Evolutionary conservation across 2,329 filamentous ascomycete species (phyloP).

Genomic region (Knoxdaviesia capensis): DNA sequence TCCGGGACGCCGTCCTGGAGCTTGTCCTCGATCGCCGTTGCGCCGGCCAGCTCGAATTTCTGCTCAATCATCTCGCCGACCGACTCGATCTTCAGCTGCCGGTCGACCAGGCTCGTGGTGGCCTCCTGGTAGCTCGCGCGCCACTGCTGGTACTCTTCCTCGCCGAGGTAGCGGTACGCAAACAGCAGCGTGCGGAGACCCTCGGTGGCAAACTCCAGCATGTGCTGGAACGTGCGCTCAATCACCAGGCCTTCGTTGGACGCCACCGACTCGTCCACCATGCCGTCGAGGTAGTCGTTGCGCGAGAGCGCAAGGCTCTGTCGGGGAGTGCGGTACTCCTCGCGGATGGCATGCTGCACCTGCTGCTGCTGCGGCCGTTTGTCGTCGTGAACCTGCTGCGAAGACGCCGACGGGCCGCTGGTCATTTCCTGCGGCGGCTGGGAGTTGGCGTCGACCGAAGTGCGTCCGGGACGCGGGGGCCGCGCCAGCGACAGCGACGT

Average conservation of each 20-base stretch:
- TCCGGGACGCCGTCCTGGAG: constrained; percentile 78
- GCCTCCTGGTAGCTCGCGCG: constrained; percentile 61
- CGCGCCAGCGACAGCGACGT: constrained; percentile 3
- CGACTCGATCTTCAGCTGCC: constrained; percentile 60
- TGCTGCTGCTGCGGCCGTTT: constrained; percentile 8
- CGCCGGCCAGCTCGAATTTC: constrained; percentile 63
- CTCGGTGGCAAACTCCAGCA: constrained; percentile 75
- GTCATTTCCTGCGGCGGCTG: background rate
- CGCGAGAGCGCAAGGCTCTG: constrained; percentile 18
- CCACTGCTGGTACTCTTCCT: constrained; percentile 58
- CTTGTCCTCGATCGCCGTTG: constrained; percentile 87
- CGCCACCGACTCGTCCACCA: constrained; percentile 39
- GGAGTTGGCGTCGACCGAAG: background rate
- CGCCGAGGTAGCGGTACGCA: constrained; percentile 57
- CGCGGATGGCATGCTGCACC: background rate
- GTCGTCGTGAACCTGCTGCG: background rate
- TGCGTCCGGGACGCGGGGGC: background rate
- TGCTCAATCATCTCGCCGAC: constrained; percentile 69
- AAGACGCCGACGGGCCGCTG: constrained; percentile 5
- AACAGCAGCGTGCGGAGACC: constrained; percentile 74
- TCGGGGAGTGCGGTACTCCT: constrained; percentile 8
- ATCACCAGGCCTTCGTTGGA: constrained; percentile 47
- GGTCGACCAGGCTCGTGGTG: constrained; percentile 62
- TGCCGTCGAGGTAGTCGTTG: constrained; percentile 24
- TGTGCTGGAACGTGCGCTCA: constrained; percentile 71